Evolutionary conservation across 2,329 filamentous ascomycete species (phyloP), one percentile per base, ranked within the genome.

Genomic region (Fusarium sp.): DNA sequence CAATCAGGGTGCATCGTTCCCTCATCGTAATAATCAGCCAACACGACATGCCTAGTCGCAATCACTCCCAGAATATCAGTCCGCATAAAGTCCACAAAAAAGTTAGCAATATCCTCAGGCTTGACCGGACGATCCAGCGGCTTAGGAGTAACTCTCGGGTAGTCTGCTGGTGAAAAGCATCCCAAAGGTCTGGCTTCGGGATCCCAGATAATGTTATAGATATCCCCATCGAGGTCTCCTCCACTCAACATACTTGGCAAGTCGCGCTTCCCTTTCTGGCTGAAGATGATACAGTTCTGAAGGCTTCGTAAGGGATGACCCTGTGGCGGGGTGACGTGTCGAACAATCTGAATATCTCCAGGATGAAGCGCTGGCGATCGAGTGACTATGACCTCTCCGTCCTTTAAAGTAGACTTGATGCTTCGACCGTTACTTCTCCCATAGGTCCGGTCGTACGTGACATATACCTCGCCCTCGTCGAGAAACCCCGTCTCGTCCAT

Each of bases 191-290:
- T 76, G 0, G 89, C 82, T 0, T 77, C 74, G 0, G 78, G 70
- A 69, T 97, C 92, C 84, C 87, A 96, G 47, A 97, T 92, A 50
- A 97, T 80, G 67, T 93, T 91, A 77, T 92, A 97, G 0, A 92
- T 80, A 75, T 97, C 94, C 0, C 93, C 93, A 68, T 96, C 93
- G 0, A 97, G 84, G 76, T 97, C 93, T 0, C 93, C 93, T 2
- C 93, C 93, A 54, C 91, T 91, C 0, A 97, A 82, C 77, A 91
- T 86, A 64, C 92, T 95, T 0, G 93, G 92, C 0, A 97, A 80
- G 73, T 97, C 93, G 16, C 93, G 87, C 0, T 71, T 28, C 0
- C 94, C 93, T 41, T 86, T 83, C 58, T 89, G 87, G 62, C 90
- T 94, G 75, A 97, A 97, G 2, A 92, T 88, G 16, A 97, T 84